Percentiles rank a stretch among this genome's conserved stretches.
Conservation (phyloP, 1,284 basidiomycete species). For the Pseudozyma sp. region DNA sequence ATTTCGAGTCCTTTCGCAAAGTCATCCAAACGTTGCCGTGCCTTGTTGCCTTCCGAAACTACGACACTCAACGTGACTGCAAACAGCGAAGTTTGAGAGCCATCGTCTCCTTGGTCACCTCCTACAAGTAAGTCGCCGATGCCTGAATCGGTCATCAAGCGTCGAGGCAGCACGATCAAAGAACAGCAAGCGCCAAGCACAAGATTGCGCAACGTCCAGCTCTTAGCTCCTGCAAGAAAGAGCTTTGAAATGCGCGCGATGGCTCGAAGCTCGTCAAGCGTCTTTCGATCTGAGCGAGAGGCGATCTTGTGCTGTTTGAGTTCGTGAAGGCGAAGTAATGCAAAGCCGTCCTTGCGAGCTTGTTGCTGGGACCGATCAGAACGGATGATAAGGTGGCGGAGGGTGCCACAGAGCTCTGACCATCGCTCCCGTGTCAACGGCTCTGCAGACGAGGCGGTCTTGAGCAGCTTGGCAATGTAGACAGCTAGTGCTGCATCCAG, state of each 20-base stretch:
- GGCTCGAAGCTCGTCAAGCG: constrained; percentile 35
- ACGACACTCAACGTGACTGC: constrained; percentile 12
- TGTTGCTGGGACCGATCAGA: constrained; percentile 9
- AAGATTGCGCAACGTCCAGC: constrained; percentile 41
- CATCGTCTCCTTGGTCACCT: constrained; percentile 6
- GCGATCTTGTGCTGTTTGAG: constrained; percentile 34
- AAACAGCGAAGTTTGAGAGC: constrained; percentile 15
- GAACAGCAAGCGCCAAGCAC: constrained; percentile 39
- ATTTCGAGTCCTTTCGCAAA: constrained; percentile 44
- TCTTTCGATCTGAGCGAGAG: constrained; percentile 23
- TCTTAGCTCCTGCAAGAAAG: constrained; percentile 24
- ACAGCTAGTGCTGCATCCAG: constrained; percentile 40
- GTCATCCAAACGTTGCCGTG: constrained; percentile 29
- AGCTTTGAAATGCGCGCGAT: constrained; percentile 41
- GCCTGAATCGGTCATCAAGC: constrained; percentile 23
- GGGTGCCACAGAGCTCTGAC: constrained; percentile 15
- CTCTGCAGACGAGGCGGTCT: constrained; percentile 23
- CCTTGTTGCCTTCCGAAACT: constrained; percentile 28
- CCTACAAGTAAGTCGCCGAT: constrained; percentile 19
- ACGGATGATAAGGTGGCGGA: constrained; percentile 21
- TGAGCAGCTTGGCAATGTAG: constrained; percentile 40
- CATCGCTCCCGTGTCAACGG: constrained; percentile 32
- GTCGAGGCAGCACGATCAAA: constrained; percentile 34
- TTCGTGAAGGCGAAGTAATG: constrained; percentile 31
- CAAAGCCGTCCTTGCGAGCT: constrained; percentile 39